Percentiles rank a stretch among this genome's conserved stretches.
These are phyloP conservation scores for Boechera divaricarpa DNA, from an alignment of 345 rosid species.

Conservation along the genomic window DNA sequence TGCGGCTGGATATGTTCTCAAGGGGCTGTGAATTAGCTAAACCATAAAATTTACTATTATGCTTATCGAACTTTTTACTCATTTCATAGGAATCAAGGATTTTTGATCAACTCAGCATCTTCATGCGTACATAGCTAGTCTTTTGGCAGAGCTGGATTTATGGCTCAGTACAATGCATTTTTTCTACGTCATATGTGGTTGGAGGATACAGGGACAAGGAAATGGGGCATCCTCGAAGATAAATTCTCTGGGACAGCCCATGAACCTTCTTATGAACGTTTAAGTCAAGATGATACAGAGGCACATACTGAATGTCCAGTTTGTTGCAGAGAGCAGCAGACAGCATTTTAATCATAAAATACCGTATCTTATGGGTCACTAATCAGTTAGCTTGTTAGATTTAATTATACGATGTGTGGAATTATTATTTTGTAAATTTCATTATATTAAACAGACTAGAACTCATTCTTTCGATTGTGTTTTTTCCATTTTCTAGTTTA, in stretches of 20 bases:
- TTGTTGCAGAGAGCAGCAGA: conserved; percentile 86
- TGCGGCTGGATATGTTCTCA: conserved; percentile 7
- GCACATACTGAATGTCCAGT: conserved; percentile 69
- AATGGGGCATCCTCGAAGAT: conserved; percentile 40
- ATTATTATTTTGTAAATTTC: conserved; percentile 8
- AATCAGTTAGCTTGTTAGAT: conserved; percentile 38
- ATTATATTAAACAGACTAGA: neutral
- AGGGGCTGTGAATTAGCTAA: neutral
- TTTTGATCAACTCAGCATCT: conserved; percentile 73
- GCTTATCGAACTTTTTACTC: conserved; percentile 13
- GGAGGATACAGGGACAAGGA: conserved; percentile 40
- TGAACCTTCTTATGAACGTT: conserved; percentile 42
- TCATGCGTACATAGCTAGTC: conserved; percentile 67
- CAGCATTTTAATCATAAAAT: conserved; percentile 92
- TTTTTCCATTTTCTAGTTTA: conserved; percentile 56
- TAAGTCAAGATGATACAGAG: conserved; percentile 44
- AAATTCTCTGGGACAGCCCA: conserved; percentile 38
- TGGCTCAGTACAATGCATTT: conserved; percentile 81
- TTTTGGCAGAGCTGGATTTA: conserved; percentile 89
- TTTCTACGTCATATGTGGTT: conserved; percentile 62
- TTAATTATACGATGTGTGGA: conserved; percentile 29
- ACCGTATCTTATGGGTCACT: conserved; percentile 85
- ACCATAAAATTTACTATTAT: neutral
- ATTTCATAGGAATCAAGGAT: conserved; percentile 60
- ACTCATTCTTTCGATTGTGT: conserved; percentile 1